A percentile compares a stretch with the other conserved stretches of the same genome.
These are phyloP conservation scores for Psilocybe sp. DNA, from an alignment of 768 basidiomycete genomes.

Conservation along the genomic window DNA sequence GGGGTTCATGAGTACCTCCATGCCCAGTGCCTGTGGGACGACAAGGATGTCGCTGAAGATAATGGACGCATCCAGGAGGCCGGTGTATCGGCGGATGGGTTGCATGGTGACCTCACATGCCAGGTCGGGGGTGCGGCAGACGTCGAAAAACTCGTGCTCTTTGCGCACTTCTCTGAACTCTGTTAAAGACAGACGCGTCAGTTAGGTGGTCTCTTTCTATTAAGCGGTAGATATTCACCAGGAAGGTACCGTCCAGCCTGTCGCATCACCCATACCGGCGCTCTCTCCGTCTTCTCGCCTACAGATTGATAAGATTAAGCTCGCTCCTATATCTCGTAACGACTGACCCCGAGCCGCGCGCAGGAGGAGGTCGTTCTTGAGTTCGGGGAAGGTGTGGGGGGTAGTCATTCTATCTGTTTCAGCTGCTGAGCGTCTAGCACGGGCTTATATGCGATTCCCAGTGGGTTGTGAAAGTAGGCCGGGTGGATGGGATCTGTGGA, in stretches of 20 bases:
- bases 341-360: constrained; percentile 78
- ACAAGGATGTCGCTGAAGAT: constrained; percentile 99
- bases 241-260: constrained; percentile 96
- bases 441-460: constrained; percentile 10
- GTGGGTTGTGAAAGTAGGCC: constrained; percentile 15
- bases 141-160: constrained; percentile 89
- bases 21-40: constrained; percentile 95
- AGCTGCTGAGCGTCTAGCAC: constrained; percentile 3
- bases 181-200: constrained; percentile 27
- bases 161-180: constrained; percentile 89
- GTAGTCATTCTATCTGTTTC: constrained; percentile 26
- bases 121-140: constrained; percentile 89
- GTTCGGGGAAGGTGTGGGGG: constrained; percentile 53
- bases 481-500: constrained; percentile 9
- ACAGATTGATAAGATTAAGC: constrained; percentile 5
- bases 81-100: constrained; percentile 85
- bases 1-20: constrained; percentile 93
- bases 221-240: constrained; percentile 45
- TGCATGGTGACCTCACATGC: constrained; percentile 90
- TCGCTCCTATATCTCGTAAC: background rate
- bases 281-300: constrained; percentile 86
- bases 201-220: constrained; percentile 3
- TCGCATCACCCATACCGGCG: constrained; percentile 99
- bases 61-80: constrained; percentile 90
- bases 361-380: constrained; percentile 85